Conservation (phyloP, 78 protist species). For the Isochrysis galbana region DNA sequence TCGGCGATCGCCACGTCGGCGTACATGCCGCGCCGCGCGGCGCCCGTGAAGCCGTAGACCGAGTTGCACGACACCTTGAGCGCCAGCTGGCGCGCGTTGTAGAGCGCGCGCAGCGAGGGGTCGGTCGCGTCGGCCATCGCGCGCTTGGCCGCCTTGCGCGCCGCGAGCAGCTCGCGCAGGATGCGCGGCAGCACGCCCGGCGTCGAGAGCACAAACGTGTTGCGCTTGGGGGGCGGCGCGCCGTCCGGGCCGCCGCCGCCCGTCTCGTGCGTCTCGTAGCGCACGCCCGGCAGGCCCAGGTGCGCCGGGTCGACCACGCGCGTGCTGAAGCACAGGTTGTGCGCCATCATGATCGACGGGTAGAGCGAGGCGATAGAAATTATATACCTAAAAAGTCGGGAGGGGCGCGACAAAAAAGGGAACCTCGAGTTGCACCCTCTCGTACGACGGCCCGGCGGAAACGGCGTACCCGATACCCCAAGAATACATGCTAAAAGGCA, state of each 20-base stretch:
- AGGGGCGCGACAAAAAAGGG: too few species aligned
- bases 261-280: constrained; percentile 49
- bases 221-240: too few species aligned
- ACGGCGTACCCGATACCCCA: too few species aligned
- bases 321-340: constrained; percentile 98
- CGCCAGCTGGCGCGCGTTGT: constrained; percentile 99
- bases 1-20: too few species aligned
- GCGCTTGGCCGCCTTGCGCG: constrained; percentile 91
- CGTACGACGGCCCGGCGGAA: constrained; percentile 94
- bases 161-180: constrained; percentile 91
- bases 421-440: too few species aligned
- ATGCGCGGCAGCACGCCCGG: constrained; percentile 93
- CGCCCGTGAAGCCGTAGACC: constrained; percentile 99
- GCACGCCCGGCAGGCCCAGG: neutral
- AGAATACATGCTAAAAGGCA: too few species aligned
- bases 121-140: constrained; percentile 82
- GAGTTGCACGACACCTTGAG: constrained; percentile 95
- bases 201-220: too few species aligned
- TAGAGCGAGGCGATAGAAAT: too few species aligned
- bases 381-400: too few species aligned
- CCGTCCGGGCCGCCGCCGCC: constrained; percentile 74
- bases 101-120: constrained; percentile 85
- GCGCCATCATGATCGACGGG: constrained; percentile 99
- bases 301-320: constrained; percentile 50
- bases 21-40: too few species aligned